Base-by-base conservation (phyloP, 345 rosid genomes). In the Populus deltoides region DNA sequence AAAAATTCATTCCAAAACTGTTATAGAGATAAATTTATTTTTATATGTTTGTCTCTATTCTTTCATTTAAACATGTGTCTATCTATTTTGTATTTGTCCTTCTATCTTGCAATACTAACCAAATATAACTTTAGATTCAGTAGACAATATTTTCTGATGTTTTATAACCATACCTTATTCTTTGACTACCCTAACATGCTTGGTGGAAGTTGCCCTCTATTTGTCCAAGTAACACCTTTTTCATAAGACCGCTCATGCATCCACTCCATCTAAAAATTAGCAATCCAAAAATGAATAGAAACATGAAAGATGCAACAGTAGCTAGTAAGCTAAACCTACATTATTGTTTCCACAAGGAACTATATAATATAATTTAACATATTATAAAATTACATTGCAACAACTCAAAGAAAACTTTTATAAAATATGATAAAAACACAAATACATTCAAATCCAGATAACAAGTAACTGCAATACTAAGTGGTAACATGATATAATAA, bases 151-250 rank as follows among this genome's bases (percentile, higher is more conserved):
- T 0, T 27, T 27, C 22, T 20, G 47, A 9, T 55, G 45, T 12
- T 69, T 53, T 59, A 61, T 66, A 62, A 39, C 20, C 41, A 81
- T 5, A 93, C 97, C 99, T 93, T 96, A 87, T 92, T 93, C 81
- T 96, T 93, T 47, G 88, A 85, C 33, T 98, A 97, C 66, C 99
- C 97, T 3, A 93, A 78, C 77, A 93, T 92, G 72, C 98, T 94
- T 4, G 97, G 94, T 69, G 98, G 98, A 80, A 93, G 97, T 81
- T 93, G 98, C 83, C 93, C 97, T 85, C 97, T 88, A 31, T 79
- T 77, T 55, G 83, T 84, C 99, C 97, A 92, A 27, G 92, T 90
- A 51, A 77, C 78, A 71, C 99, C 99, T 69, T 89, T 87, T 72
- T 95, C 97, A 75, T 84, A 86, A 8, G 99, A 95, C 62, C 92